Base-by-base conservation (phyloP, 1,139 yeast species). In the Scheffersomyces segobiensis region DNA sequence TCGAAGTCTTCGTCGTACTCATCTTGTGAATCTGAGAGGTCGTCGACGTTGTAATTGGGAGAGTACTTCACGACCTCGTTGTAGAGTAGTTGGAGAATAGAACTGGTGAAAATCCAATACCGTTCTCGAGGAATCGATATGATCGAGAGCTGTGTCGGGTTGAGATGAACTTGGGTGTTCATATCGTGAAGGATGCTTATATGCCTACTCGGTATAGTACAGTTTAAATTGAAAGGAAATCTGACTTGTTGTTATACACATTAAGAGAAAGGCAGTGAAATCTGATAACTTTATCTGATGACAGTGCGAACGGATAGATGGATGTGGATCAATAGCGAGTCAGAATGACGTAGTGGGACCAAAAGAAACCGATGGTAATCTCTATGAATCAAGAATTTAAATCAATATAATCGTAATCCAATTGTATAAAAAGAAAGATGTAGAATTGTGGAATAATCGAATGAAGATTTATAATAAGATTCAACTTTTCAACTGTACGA, bases 41-140 rank as follows among this genome's bases (percentile, higher is more conserved):
- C 54, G 39, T 55, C 56, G 7, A 50, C 58, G 8, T 56, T 54
- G 21, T 56, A 55, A 18, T 56, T 55, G 24, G 50, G 55, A 18
- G 22, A 24, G 49, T 53, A 39, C 51, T 60, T 62, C 39, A 62
- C 57, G 5, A 69, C 60, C 53, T 68, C 70, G 21, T 55, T 55
- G 53, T 65, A 63, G 22, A 84, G 67, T 20, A 84, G 73, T 59
- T 75, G 77, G 21, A 83, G 70, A 14, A 83, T 74, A 0, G 86
- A 78, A 53, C 82, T 73, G 53, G 80, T 73, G 61, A 83, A 83
- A 14, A 84, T 62, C 87, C 87, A 84, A 63, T 78, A 81, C 59
- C 78, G 76, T 20, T 72, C 72, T 59, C 87, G 68, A 1, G 84
- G 83, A 24, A 84, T 76, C 1, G 87, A 81, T 59, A 84, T 70